Base-by-base conservation (phyloP, 2,329 filamentous ascomycete genomes). In the Arthrobotrys megalospora region DNA sequence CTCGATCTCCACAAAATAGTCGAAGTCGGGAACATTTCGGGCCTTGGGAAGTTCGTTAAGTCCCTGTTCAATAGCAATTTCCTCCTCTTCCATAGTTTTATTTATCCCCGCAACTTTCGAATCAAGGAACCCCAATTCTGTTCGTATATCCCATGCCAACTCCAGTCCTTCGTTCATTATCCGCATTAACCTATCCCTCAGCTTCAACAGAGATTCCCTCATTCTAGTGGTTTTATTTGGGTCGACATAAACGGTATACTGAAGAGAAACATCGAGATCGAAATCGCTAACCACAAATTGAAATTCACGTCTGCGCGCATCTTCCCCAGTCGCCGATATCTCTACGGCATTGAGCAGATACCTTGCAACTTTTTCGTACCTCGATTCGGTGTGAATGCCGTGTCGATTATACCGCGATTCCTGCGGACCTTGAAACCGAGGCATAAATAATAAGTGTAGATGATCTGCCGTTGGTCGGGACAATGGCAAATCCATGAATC, bases 221-320 rank as follows among this genome's bases (percentile, higher is more conserved):
- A 76, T 63, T 19, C 71, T 43, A 14, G 63, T 76, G 2, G 63
- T 68, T 43, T 76, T 76, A 28, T 76, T 76, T 2, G 71, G 71
- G 12, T 76, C 71, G 3, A 68, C 50, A 12, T 47, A 68, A 7
- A 76, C 71, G 4, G 58, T 76, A 32, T n/a, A 64, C 72, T 5
- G 24, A 5, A 69, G 58, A 0, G 72, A 69, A n/a, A 58, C 65
- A 41, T 69, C 64, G 5, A 76, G 47, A n/a, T 68, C 64, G 5
- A 76, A 38, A n/a, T 68, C 28, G 48, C 65, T 69, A 12, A 64
- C 55, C 14, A 64, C 64, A 28, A 65, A 65, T 16, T 69, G 36
- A 28, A 68, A 69, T 41, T 76, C 72, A 1, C 64, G 16, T 3
- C 55, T 47, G 0, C 5, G 52, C 43, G 38, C 5, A 43, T 47